Percentiles rank a stretch among this genome's conserved stretches.
Evolutionary conservation across 805 yeast species (phyloP).

Genomic region (Starmera caribaea): DNA sequence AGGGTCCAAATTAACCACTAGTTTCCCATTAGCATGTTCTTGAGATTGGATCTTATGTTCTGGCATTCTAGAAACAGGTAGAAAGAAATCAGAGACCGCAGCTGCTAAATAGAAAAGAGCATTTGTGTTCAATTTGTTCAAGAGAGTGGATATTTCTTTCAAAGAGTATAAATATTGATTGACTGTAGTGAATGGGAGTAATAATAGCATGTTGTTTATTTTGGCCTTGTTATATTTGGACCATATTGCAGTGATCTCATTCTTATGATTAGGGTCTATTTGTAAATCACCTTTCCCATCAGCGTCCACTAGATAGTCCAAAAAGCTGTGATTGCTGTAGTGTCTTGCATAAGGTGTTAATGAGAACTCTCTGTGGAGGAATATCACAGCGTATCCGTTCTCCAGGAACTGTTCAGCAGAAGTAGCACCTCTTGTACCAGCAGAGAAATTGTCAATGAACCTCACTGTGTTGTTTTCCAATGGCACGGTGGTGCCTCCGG

Average conservation of each 20-base stretch:
- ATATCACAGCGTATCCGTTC: constrained; percentile 84
- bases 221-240: constrained; percentile 37
- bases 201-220: constrained; percentile 28
- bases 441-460: constrained; percentile 92
- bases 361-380: constrained; percentile 86
- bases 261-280: constrained; percentile 50
- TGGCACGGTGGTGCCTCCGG: constrained; percentile 98
- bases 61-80: constrained; percentile 78
- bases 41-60: constrained; percentile 92
- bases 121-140: constrained; percentile 43
- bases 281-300: constrained; percentile 52
- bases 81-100: constrained; percentile 93
- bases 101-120: constrained; percentile 89
- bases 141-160: constrained; percentile 48
- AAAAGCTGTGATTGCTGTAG: constrained; percentile 74
- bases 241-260: constrained; percentile 49
- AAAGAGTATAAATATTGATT: constrained; percentile 88
- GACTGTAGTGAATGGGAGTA: constrained; percentile 88
- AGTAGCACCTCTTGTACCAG: constrained; percentile 97
- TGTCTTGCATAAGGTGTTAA: constrained; percentile 88
- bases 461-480: constrained; percentile 94
- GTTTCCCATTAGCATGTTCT: constrained; percentile 52
- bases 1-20: constrained; percentile 82
- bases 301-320: constrained; percentile 64
- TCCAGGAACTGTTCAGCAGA: constrained; percentile 87